Evolutionary conservation across 106 monocot genomes (phyloP).

Genomic region (Alisma plantagoaquatica): DNA sequence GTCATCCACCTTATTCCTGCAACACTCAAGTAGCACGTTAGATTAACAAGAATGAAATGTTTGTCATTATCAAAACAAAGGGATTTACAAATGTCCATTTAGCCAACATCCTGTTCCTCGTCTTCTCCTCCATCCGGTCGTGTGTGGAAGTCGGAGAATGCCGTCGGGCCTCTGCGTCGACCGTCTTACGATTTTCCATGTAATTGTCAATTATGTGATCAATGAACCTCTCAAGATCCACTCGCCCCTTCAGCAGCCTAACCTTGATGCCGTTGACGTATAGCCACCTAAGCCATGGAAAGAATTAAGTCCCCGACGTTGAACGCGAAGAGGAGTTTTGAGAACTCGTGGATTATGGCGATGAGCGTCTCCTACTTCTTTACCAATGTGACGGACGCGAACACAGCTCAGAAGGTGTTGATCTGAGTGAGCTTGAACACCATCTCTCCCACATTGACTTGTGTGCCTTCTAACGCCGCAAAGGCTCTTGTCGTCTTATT

Average conservation of each 20-base stretch:
- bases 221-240: constrained; percentile 54
- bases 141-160: too few relatives aligned
- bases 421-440: constrained; percentile 73
- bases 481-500: constrained; percentile 17
- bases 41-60: too few relatives aligned
- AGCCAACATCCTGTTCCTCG: too few relatives aligned
- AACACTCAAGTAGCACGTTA: too few relatives aligned
- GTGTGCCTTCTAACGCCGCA: background rate
- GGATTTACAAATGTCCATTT: too few relatives aligned
- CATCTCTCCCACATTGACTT: constrained; percentile 65
- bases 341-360: constrained; percentile 73
- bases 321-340: constrained; percentile 75
- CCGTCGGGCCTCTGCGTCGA: constrained; percentile 36
- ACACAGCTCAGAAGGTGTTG: constrained; percentile 74
- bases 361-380: constrained; percentile 53
- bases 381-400: constrained; percentile 39
- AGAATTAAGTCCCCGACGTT: constrained; percentile 79
- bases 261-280: constrained; percentile 56
- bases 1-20: too few relatives aligned
- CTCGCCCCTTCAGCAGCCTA: constrained; percentile 36
- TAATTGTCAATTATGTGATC: constrained; percentile 76
- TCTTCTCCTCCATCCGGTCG: too few relatives aligned
- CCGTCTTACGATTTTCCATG: constrained; percentile 37
- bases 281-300: constrained; percentile 63
- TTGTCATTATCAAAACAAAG: too few relatives aligned